Evolutionary conservation across 2,329 filamentous ascomycete species (phyloP).

Genomic region (Arthrobotrys sphaeroides): DNA sequence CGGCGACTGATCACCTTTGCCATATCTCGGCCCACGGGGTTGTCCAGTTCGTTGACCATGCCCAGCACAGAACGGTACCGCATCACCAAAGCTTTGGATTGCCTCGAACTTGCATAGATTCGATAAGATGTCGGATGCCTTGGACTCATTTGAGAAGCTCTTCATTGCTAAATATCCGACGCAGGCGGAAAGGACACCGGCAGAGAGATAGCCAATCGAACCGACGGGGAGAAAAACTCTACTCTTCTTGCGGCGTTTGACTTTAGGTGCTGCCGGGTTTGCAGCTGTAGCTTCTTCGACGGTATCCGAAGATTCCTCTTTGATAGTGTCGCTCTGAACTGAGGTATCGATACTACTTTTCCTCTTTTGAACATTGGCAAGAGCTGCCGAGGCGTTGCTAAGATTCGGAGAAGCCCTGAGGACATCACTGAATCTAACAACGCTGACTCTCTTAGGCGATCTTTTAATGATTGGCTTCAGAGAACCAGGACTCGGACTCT

Average conservation of each 20-base stretch:
- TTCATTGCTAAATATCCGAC: slow-evolving; percentile 20
- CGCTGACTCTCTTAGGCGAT: slow-evolving; percentile 40
- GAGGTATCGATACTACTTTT: slow-evolving; percentile 29
- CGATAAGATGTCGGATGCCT: slow-evolving; percentile 13
- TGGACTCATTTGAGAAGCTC: slow-evolving; percentile 17
- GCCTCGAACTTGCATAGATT: slow-evolving; percentile 35
- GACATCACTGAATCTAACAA: slow-evolving; percentile 35
- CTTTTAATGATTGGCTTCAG: slow-evolving; percentile 47
- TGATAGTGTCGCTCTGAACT: slow-evolving; percentile 7
- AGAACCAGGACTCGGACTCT: slow-evolving; percentile 39
- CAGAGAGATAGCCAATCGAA: background rate
- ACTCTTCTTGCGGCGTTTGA: slow-evolving; percentile 23
- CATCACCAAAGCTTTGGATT: slow-evolving; percentile 38
- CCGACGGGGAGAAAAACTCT: background rate
- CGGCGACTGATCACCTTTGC: slow-evolving; percentile 42
- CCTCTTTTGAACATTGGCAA: slow-evolving; percentile 20
- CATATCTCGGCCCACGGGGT: slow-evolving; percentile 25
- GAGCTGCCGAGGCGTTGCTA: background rate
- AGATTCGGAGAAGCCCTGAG: slow-evolving; percentile 19
- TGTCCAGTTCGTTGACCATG: background rate
- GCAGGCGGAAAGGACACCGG: slow-evolving; percentile 14
- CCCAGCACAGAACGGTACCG: slow-evolving; percentile 29
- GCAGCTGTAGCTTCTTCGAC: slow-evolving; percentile 29
- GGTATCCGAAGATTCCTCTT: slow-evolving; percentile 39
- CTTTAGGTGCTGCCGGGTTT: background rate